Conservation (phyloP, 2,329 filamentous ascomycete genomes). For the Coniochaeta pulveracea region DNA sequence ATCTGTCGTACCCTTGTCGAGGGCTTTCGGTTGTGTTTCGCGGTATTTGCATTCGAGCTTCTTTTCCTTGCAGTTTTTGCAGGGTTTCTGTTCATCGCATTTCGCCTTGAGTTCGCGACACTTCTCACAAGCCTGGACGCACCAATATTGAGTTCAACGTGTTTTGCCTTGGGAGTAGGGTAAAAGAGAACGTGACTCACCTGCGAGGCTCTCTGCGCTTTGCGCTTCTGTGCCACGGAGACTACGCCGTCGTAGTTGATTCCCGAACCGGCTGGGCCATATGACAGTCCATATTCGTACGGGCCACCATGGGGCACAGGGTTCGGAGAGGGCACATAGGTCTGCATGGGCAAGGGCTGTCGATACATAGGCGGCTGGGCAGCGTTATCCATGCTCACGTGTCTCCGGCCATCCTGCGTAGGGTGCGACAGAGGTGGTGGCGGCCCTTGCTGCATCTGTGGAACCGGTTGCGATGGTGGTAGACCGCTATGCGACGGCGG, state of each 20-base stretch:
- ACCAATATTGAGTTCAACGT: no score
- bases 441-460: no score
- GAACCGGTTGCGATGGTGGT: no score
- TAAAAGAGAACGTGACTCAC: conserved; percentile 29
- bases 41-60: conserved; percentile 76
- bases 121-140: conserved; percentile 75
- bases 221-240: conserved; percentile 50
- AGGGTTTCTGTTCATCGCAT: conserved; percentile 76
- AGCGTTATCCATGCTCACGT: conserved; percentile 41
- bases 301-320: conserved; percentile 24
- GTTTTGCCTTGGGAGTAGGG: no score
- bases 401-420: conserved; percentile 36
- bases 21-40: conserved; percentile 72
- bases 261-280: conserved; percentile 17
- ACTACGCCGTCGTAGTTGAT: no score
- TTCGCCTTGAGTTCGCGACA: conserved; percentile 83
- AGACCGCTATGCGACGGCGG: conserved; percentile 24
- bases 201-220: conserved; percentile 55
- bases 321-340: conserved; percentile 28
- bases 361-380: conserved; percentile 30
- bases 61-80: conserved; percentile 83
- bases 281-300: conserved; percentile 20
- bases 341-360: no score
- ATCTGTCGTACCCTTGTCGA: conserved; percentile 49
- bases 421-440: conserved; percentile 22